These are phyloP conservation scores for Larix kaempferi DNA, from an alignment of 75 land plant species.

Conservation along the genomic window DNA sequence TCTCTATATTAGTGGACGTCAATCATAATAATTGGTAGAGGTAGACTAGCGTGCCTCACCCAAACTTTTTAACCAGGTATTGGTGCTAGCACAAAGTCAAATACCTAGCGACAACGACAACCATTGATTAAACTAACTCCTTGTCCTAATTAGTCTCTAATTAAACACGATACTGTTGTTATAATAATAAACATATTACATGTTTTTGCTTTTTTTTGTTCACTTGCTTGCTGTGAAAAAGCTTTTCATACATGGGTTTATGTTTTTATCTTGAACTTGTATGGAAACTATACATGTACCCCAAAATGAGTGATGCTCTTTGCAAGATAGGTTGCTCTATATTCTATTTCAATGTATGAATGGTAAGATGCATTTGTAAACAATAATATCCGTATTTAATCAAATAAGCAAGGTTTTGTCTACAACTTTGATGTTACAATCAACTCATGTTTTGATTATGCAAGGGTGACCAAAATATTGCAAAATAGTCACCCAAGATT, in stretches of 20 bases:
- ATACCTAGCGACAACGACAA: too few species aligned
- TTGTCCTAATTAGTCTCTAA: too few species aligned
- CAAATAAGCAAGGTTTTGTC: background rate
- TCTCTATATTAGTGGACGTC: too few species aligned
- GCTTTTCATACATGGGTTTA: background rate
- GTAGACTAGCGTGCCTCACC: too few species aligned
- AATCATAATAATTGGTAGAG: too few species aligned
- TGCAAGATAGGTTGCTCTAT: constrained; percentile 63
- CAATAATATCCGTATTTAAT: background rate
- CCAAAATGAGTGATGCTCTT: constrained; percentile 78
- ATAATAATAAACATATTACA: too few species aligned
- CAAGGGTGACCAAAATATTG: constrained; percentile 72
- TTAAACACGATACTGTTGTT: too few species aligned
- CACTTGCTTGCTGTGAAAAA: background rate
- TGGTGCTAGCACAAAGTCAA: too few species aligned
- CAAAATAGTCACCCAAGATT: constrained; percentile 59
- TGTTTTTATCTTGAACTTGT: background rate
- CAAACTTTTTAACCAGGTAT: too few species aligned
- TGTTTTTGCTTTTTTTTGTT: too few species aligned
- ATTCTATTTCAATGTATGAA: constrained; percentile 86
- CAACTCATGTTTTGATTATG: background rate
- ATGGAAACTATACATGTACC: constrained; percentile 41
- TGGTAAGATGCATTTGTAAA: constrained; percentile 41
- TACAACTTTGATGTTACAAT: background rate
- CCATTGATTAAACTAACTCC: too few species aligned